Conservation (phyloP, 805 yeast species). For the Pichia thaimueangensis region DNA sequence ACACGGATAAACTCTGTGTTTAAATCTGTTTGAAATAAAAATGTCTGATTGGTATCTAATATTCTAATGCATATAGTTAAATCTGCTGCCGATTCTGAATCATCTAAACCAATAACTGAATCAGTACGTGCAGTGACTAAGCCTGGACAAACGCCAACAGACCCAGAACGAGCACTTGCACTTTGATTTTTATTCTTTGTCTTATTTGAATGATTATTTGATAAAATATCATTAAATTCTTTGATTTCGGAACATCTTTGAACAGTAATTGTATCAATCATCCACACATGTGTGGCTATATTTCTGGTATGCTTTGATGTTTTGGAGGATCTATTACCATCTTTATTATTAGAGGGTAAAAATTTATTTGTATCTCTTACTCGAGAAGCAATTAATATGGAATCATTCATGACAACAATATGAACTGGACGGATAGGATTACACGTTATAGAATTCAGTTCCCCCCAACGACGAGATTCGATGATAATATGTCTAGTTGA, state of each 20-base stretch:
- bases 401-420: constrained; percentile 71
- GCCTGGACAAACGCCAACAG: too few relatives aligned
- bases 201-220: constrained; percentile 7
- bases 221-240: constrained; percentile 3
- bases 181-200: background rate
- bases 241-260: constrained; percentile 13
- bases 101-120: too few relatives aligned
- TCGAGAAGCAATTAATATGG: constrained; percentile 65
- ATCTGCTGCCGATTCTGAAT: constrained; percentile 7
- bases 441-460: constrained; percentile 78
- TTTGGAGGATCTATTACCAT: constrained; percentile 20
- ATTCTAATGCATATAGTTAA: constrained; percentile 18
- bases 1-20: constrained; percentile 51
- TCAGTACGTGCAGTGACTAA: too few relatives aligned
- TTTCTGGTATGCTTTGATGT: constrained; percentile 16
- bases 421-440: constrained; percentile 73
- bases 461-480: constrained; percentile 82
- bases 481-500: constrained; percentile 77
- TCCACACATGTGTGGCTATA: constrained; percentile 75
- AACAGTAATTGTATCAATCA: constrained; percentile 37
- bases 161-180: too few relatives aligned
- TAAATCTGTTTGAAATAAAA: constrained; percentile 56
- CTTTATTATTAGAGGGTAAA: constrained; percentile 2
- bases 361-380: constrained; percentile 30
- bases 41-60: constrained; percentile 27